Evolutionary conservation across 495 filamentous ascomycete genomes (phyloP).

Genomic region (Aspergillus cavernicola): DNA sequence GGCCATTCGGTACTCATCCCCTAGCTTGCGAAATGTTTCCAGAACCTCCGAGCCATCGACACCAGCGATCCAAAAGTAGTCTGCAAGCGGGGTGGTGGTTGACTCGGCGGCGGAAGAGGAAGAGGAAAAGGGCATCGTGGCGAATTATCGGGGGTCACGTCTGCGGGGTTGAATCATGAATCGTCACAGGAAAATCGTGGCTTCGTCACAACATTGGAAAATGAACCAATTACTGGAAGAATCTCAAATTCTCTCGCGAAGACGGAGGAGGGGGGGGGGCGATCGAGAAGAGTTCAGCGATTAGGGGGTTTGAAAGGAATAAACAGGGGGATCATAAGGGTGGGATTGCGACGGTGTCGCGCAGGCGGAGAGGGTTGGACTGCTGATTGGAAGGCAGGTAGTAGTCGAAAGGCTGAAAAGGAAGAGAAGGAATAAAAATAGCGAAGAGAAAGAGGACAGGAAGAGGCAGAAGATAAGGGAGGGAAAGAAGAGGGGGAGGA

Average conservation of each 20-base stretch:
- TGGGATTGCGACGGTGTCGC: constrained; percentile 20
- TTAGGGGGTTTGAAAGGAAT: constrained; percentile 15
- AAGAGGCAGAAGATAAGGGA: not conserved
- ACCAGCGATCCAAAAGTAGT: constrained; percentile 99
- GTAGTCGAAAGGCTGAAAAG: constrained; percentile 3
- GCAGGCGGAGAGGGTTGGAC: constrained; percentile 8
- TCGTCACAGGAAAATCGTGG: constrained; percentile 20
- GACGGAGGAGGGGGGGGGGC: constrained; percentile 12
- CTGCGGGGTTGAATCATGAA: constrained; percentile 26
- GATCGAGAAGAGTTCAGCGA: constrained; percentile 13
- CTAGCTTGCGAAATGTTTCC: constrained; percentile 41
- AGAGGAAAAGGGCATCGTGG: constrained; percentile 29
- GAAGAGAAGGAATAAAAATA: constrained; percentile 7
- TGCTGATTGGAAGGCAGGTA: constrained; percentile 5
- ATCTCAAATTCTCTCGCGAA: constrained; percentile 19
- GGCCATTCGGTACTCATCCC: constrained; percentile 51
- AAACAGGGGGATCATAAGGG: constrained; percentile 18
- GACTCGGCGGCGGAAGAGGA: constrained; percentile 27
- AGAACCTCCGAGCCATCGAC: constrained; percentile 64
- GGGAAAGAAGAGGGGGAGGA: constrained; percentile 2
- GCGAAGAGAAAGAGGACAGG: not conserved
- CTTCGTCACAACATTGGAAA: constrained; percentile 36
- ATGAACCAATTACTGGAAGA: constrained; percentile 12
- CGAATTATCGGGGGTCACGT: constrained; percentile 9
- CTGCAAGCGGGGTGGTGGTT: constrained; percentile 79